These are phyloP conservation scores for Hymenoscyphus scutula DNA, from an alignment of 2,329 filamentous ascomycete genomes.

Conservation along the genomic window DNA sequence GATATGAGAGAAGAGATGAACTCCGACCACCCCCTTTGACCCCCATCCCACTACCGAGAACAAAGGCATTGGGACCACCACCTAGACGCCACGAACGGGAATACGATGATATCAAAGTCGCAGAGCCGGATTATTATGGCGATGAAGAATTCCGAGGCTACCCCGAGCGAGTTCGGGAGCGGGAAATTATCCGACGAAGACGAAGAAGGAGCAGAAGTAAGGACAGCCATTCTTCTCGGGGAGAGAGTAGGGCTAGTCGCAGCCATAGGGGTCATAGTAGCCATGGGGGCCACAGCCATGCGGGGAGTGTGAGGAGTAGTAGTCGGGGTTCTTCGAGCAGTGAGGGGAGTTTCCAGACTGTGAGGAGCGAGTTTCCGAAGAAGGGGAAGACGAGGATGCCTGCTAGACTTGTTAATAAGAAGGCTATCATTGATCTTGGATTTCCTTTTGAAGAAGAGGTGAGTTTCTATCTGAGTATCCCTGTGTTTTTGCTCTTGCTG, in stretches of 20 bases:
- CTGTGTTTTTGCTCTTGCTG: conserved; percentile 25
- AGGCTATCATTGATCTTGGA: conserved; percentile 77
- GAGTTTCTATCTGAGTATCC: conserved; percentile 32
- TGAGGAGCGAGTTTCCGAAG: conserved; percentile 67
- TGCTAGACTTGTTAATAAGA: conserved; percentile 72
- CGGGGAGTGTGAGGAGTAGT: conserved; percentile 37
- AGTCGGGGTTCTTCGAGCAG: conserved; percentile 45
- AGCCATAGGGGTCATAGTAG: conserved; percentile 24
- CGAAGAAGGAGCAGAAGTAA: conserved; percentile 41
- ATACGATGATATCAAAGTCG: conserved; percentile 61
- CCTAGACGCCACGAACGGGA: conserved; percentile 58
- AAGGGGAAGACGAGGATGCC: conserved; percentile 91
- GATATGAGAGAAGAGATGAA: conserved; percentile 38
- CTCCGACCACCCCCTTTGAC: conserved; percentile 44
- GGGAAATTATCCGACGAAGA: conserved; percentile 54
- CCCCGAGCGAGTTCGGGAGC: conserved; percentile 59
- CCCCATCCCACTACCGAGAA: conserved; percentile 68
- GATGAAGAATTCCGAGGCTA: conserved; percentile 70
- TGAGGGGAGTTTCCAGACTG: conserved; percentile 44
- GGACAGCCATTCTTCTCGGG: conserved; percentile 20
- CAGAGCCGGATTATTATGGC: conserved; percentile 65
- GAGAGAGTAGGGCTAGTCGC: conserved; percentile 26
- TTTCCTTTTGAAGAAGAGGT: conserved; percentile 89
- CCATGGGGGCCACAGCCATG: too few species aligned
- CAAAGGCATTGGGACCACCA: conserved; percentile 57